phyloP scores from a whole-genome alignment of 495 filamentous ascomycete species.

The Hyaloscypha variabilis region DNA sequence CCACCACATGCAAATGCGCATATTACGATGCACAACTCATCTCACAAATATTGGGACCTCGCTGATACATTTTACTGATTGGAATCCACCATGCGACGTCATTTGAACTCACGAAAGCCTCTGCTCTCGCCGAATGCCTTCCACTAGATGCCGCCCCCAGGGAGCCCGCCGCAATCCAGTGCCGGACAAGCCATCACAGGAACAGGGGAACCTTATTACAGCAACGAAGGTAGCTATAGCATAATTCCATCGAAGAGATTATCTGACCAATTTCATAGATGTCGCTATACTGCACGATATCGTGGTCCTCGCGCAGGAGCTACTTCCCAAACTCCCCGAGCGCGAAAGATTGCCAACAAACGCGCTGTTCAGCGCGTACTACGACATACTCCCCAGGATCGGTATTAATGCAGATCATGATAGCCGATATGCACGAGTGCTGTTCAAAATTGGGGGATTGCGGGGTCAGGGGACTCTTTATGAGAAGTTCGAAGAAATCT shows the following conservation, averaged over 20 bases:
- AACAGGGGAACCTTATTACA: conserved; percentile 41
- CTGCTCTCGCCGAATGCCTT: conserved; percentile 27
- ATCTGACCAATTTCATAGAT: conserved; percentile 50
- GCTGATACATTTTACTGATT: background rate
- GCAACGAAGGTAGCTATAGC: conserved; percentile 60
- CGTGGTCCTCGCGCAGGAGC: conserved; percentile 67
- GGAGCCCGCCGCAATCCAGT: conserved; percentile 28
- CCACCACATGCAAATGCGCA: background rate
- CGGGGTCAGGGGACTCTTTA: conserved; percentile 50
- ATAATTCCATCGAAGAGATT: background rate
- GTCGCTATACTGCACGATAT: conserved; percentile 78
- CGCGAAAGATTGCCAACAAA: conserved; percentile 69
- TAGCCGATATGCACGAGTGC: conserved; percentile 71
- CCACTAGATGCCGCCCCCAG: conserved; percentile 32
- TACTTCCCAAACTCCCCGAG: conserved; percentile 55
- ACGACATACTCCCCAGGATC: conserved; percentile 67
- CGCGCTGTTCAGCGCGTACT: conserved; percentile 80
- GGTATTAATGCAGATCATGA: conserved; percentile 72
- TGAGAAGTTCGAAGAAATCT: conserved; percentile 66
- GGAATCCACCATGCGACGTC: conserved; percentile 13
- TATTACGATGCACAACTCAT: background rate
- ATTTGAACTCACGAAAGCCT: background rate
- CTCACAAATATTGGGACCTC: background rate
- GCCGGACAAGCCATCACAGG: conserved; percentile 20
- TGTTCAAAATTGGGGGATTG: conserved; percentile 78